Base-by-base conservation (phyloP, 228 moss, liverwort and hornwort genomes). In the Sphagnum fallax region DNA sequence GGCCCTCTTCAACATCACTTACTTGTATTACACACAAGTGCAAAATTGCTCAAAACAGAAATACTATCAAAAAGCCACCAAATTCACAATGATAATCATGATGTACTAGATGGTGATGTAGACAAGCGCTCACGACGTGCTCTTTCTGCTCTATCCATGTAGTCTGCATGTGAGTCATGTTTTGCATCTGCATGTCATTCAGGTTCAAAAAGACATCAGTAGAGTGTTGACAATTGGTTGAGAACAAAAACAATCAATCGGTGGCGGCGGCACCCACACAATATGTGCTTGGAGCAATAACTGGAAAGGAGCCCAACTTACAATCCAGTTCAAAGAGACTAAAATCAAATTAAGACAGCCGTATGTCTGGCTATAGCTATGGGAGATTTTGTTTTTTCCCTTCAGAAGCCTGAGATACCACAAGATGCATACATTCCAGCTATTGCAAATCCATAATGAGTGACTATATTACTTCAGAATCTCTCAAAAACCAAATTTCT, bases 101-200 rank as follows among this genome's bases (percentile, higher is more conserved):
- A 74, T 48, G 85, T 67, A 16, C 75, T 80, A 63, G 81, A n/a
- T 72, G 77, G 60, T 4, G 89, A 75, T 57, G 50, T 74, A n/a
- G 91, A 93, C 59, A 98, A 72, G 66, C 97, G 88, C 70, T 86
- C 78, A 59, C 90, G 91, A 52, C 97, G 97, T 75, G 97, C 97
- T 77, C 77, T 86, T 69, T 98, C 97, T 69, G 97, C 93, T 76
- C 91, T 84, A 72, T 98, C 97, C 93, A 98, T 88, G 16, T 98
- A 93, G 67, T 97, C 96, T 67, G 89, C 93, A 80, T 98, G 97
- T 48, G 88, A 91, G 69, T 98, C 90, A 75, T 93, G 93, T 69
- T 93, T 85, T 52, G 75, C 65, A 64, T 91, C 95, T 95, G 75
- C 48, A 52, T 77, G 8, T 74, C 32, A 76, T 74, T 14, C 10